These are phyloP conservation scores for Ambrosia hybrid DNA, from an alignment of 140 eudicot species.

Conservation along the genomic window DNA sequence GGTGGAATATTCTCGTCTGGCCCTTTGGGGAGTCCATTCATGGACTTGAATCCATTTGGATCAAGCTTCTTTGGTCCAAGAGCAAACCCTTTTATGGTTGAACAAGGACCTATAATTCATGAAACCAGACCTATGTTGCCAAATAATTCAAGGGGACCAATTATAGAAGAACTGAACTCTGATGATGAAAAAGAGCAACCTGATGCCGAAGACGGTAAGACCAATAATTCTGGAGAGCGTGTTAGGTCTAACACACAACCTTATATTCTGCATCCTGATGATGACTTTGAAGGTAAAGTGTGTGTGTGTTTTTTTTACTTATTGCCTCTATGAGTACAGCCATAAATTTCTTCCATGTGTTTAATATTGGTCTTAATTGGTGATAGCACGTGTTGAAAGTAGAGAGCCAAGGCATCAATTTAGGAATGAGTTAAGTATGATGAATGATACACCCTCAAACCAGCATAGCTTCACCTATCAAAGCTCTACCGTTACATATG, in stretches of 20 bases:
- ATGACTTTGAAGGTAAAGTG: slow-evolving; percentile 51
- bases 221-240: slow-evolving; percentile 52
- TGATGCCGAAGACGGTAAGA: slow-evolving; percentile 37
- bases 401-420: slow-evolving; percentile 44
- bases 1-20: slow-evolving; percentile 64
- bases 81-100: slow-evolving; percentile 49
- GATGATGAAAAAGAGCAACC: slow-evolving; percentile 70
- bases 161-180: slow-evolving; percentile 81
- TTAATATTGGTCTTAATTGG: slow-evolving; percentile 7
- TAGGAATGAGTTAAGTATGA: slow-evolving; percentile 36
- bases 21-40: slow-evolving; percentile 53
- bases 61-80: slow-evolving; percentile 52
- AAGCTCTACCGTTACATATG: slow-evolving; percentile 76
- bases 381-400: slow-evolving; percentile 32
- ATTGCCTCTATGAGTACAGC: slow-evolving; percentile 56
- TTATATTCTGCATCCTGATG: slow-evolving; percentile 58
- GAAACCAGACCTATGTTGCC: slow-evolving; percentile 47
- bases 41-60: slow-evolving; percentile 50
- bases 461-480: slow-evolving; percentile 66
- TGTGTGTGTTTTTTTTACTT: not conserved
- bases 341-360: not conserved
- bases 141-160: slow-evolving; percentile 62
- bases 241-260: slow-evolving; percentile 58
- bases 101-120: slow-evolving; percentile 44
- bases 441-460: slow-evolving; percentile 29